Conservation (phyloP, 495 filamentous ascomycete species). For the Lentithecium fluviatile region DNA sequence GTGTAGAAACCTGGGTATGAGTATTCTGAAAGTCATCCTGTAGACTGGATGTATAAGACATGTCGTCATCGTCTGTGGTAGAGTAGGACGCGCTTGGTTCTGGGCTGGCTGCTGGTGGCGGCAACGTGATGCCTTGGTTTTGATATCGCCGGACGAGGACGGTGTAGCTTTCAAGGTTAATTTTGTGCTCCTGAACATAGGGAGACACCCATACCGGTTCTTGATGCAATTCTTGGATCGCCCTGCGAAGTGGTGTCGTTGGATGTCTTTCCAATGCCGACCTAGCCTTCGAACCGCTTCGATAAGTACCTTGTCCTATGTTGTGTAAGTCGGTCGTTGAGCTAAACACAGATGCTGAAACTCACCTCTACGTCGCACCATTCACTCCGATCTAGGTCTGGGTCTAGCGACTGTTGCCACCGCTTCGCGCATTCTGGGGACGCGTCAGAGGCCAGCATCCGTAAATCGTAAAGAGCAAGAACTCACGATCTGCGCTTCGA, state of each 20-base stretch:
- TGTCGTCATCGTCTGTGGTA: slow-evolving; percentile 16
- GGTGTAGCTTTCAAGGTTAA: slow-evolving; percentile 13
- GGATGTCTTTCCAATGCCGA: slow-evolving; percentile 46
- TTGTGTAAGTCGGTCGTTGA: not conserved
- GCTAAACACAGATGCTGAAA: slow-evolving; percentile 10
- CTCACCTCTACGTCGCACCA: slow-evolving; percentile 45
- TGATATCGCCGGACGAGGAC: slow-evolving; percentile 28
- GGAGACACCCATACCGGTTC: slow-evolving; percentile 14
- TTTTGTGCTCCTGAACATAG: not conserved
- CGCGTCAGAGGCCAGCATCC: slow-evolving; percentile 18
- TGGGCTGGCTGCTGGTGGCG: not conserved
- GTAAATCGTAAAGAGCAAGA: not conserved
- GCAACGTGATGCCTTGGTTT: slow-evolving; percentile 28
- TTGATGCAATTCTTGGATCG: slow-evolving; percentile 41
- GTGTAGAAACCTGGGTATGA: slow-evolving; percentile 25
- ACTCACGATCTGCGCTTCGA: slow-evolving; percentile 44
- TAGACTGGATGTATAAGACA: slow-evolving; percentile 5
- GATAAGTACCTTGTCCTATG: slow-evolving; percentile 42
- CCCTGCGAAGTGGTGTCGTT: slow-evolving; percentile 42
- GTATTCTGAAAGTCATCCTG: slow-evolving; percentile 10
- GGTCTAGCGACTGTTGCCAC: slow-evolving; percentile 47
- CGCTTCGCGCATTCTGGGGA: slow-evolving; percentile 46
- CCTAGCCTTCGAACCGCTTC: slow-evolving; percentile 42
- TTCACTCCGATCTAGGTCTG: slow-evolving; percentile 45
- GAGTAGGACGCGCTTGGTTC: slow-evolving; percentile 10